These are phyloP conservation scores for Magnolia officinalis DNA, from an alignment of 164 flowering plant species.

Conservation along the genomic window DNA sequence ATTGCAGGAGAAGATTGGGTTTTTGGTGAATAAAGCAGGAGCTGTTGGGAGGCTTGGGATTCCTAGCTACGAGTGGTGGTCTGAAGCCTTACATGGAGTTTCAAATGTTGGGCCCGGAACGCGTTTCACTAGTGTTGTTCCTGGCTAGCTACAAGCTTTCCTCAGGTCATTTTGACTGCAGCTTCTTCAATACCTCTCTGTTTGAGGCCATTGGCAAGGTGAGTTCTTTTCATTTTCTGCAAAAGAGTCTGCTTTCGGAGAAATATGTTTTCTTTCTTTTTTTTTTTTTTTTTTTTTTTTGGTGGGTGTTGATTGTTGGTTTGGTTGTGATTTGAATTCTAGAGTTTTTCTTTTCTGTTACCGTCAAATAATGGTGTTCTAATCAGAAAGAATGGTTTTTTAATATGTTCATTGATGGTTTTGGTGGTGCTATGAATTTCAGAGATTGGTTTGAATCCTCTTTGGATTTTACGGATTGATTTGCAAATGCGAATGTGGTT, in stretches of 20 bases:
- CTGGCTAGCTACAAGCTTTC: conserved; percentile 96
- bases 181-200: conserved; percentile 75
- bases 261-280: neutral
- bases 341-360: neutral
- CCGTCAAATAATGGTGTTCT: too few species aligned
- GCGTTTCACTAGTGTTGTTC: conserved; percentile 54
- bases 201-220: conserved; percentile 92
- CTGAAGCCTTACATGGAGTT: conserved; percentile 98
- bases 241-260: neutral
- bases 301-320: neutral
- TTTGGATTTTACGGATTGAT: too few species aligned
- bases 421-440: too few species aligned
- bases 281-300: neutral
- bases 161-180: conserved; percentile 78
- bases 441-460: too few species aligned
- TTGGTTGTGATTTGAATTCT: neutral
- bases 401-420: too few species aligned
- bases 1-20: conserved; percentile 73
- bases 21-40: conserved; percentile 51
- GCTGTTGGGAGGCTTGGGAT: conserved; percentile 74
- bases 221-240: neutral
- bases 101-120: conserved; percentile 84
- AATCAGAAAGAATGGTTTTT: too few species aligned
- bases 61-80: conserved; percentile 97
- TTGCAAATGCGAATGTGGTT: too few species aligned